Base-by-base conservation (phyloP, 192 early-diverging fungal species). In the Neocallimastix lanati region DNA sequence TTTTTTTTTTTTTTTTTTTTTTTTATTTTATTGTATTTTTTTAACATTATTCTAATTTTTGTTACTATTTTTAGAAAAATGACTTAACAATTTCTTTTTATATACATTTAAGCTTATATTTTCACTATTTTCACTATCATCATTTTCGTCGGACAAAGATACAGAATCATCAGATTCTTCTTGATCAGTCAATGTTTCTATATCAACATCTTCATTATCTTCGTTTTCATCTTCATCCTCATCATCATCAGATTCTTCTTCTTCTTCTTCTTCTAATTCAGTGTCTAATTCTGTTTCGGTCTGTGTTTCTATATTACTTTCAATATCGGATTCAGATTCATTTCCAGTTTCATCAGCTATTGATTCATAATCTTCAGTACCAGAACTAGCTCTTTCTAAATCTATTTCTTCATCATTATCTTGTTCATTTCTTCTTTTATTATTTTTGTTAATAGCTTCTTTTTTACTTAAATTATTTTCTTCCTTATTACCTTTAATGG, bases 181-280 rank as follows among this genome's bases (percentile, higher is more conserved):
- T 76, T 85, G 85, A 77, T 81, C 82, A 28, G 80, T 86, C 80
- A 84, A 84, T 76, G 82, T 82, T 36, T 86, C 83, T 76, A 37
- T 37, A 37, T 82, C 79, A 29, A 76, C 81, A 40, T 84, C 80
- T 28, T 82, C 84, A 33, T 83, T 84, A 77, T 84, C 85, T 82
- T 89, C 84, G 27, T 80, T 79, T 80, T 88, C 83, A 27, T 76
- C 81, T 18, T 85, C 82, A 16, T 76, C 77, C 3, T 79, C 82
- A 80, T 76, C 15, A 81, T 36, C 28, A 85, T 85, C 78, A 81
- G 81, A n/a, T 84, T 79, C 50, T 86, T 89, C 76, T 88, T 87
- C 58, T 86, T 80, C 14, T 86, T 88, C 37, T 88, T 88, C 15
- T 87, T 80, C 25, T 85, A 82, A 35, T 87, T 89, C 21, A 80